Percentiles rank a stretch among this genome's conserved stretches.
Conservation (phyloP, 208 protist genomes). For the Blastocrithidia nonstop region DNA sequence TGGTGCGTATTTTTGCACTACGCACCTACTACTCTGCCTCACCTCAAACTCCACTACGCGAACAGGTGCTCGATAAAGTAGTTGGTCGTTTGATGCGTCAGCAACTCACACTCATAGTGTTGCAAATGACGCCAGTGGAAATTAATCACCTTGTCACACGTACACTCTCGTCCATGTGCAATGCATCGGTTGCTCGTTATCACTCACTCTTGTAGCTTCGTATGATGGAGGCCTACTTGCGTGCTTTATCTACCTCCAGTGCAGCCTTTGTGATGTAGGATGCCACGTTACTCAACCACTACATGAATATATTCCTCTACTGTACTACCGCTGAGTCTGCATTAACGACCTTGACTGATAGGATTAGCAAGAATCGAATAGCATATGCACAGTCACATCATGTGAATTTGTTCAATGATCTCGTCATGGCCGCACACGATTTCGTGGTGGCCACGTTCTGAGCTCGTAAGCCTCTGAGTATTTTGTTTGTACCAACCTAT, state of each 20-base stretch:
- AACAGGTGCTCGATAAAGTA: too few species aligned
- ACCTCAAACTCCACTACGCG: too few species aligned
- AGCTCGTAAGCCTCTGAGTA: slow-evolving; percentile 31
- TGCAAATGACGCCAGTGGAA: slow-evolving; percentile 14
- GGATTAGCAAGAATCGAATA: too few species aligned
- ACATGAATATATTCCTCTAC: too few species aligned
- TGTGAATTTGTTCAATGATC: slow-evolving; percentile 18
- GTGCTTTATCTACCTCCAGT: slow-evolving; percentile 27
- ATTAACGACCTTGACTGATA: too few species aligned
- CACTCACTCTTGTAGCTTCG: slow-evolving; percentile 34
- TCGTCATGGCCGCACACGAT: slow-evolving; percentile 40
- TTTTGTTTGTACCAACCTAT: slow-evolving; percentile 67
- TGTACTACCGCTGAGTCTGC: too few species aligned
- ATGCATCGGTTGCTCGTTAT: neutral
- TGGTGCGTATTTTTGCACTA: too few species aligned
- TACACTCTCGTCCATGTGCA: slow-evolving; percentile 10
- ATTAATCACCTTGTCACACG: slow-evolving; percentile 11
- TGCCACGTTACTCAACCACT: slow-evolving; percentile 31
- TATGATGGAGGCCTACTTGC: slow-evolving; percentile 51
- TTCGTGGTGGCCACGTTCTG: slow-evolving; percentile 50
- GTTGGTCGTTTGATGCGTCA: too few species aligned
- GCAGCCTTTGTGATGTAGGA: slow-evolving; percentile 39
- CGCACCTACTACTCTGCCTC: too few species aligned
- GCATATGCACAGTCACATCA: slow-evolving; percentile 18
- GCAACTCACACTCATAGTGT: slow-evolving; percentile 10